phyloP scores from a whole-genome alignment of 768 basidiomycete genomes.

The Trametes cingulata region DNA sequence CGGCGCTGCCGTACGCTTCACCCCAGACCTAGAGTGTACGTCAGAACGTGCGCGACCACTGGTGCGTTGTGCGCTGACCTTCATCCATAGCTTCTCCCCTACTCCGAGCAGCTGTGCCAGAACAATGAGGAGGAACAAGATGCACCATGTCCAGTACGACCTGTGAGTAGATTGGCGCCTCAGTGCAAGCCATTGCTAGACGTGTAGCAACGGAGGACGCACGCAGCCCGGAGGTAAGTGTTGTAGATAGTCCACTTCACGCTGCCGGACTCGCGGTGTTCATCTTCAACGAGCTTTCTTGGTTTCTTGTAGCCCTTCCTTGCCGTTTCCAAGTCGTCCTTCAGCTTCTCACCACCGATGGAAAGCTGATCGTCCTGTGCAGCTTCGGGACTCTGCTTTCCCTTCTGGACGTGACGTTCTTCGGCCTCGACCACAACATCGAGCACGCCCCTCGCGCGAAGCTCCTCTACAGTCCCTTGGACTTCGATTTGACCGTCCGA shows the following conservation, averaged over 20 bases:
- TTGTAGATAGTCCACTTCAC: slow-evolving; percentile 75
- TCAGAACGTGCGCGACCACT: neutral
- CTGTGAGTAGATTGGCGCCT: slow-evolving; percentile 32
- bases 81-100: slow-evolving; percentile 75
- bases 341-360: neutral
- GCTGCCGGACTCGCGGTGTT: slow-evolving; percentile 76
- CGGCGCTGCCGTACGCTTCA: slow-evolving; percentile 48
- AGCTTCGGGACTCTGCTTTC: slow-evolving; percentile 35
- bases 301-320: slow-evolving; percentile 55
- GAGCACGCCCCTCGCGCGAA: slow-evolving; percentile 60
- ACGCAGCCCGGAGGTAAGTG: slow-evolving; percentile 73
- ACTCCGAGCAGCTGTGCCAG: slow-evolving; percentile 49
- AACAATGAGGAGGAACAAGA: slow-evolving; percentile 51
- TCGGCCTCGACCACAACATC: slow-evolving; percentile 59
- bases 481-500: slow-evolving; percentile 80
- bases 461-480: slow-evolving; percentile 66
- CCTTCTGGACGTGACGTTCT: slow-evolving; percentile 49
- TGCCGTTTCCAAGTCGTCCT: slow-evolving; percentile 27
- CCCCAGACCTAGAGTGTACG: slow-evolving; percentile 59
- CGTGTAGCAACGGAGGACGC: slow-evolving; percentile 28
- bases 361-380: slow-evolving; percentile 20
- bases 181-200: neutral
- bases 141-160: slow-evolving; percentile 68
- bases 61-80: slow-evolving; percentile 46
- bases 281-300: slow-evolving; percentile 75